A percentile compares a stretch with the other conserved stretches of the same genome.
Conservation (phyloP, 345 rosid genomes). For the Kandelia obovata region DNA sequence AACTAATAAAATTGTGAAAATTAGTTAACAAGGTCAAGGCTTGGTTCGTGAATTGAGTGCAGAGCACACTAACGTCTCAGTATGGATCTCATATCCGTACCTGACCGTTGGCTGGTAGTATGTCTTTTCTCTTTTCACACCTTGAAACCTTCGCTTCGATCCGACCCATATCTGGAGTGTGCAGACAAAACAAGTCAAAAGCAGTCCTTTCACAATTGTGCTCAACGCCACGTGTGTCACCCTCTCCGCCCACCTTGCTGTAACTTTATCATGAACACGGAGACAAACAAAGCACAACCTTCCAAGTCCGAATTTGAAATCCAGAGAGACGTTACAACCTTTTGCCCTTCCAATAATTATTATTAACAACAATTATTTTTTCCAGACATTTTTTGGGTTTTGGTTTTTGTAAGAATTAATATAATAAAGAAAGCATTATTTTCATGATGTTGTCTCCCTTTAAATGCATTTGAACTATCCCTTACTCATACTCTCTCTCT, state of each 20-base stretch:
- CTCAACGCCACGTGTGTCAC: no score
- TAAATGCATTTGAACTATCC: constrained; percentile 44
- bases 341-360: not conserved
- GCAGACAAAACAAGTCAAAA: no score
- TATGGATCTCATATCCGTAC: not conserved
- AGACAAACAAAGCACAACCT: not conserved
- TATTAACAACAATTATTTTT: not conserved
- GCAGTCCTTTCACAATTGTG: no score
- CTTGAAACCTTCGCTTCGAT: constrained; percentile 10
- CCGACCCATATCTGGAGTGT: not conserved
- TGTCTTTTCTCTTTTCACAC: not conserved
- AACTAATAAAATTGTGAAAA: no score
- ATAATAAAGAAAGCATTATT: constrained; percentile 1
- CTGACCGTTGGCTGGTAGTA: not conserved
- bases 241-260: not conserved
- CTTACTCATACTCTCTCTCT: not conserved
- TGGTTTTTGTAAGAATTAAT: no score
- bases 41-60: no score
- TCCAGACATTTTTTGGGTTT: no score
- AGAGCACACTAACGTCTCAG: no score
- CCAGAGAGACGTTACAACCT: constrained; percentile 59
- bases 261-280: constrained; percentile 16
- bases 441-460: constrained; percentile 27
- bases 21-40: no score
- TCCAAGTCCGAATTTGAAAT: constrained; percentile 54